A percentile compares a stretch with the other conserved stretches of the same genome.
Evolutionary conservation across 495 filamentous ascomycete species (phyloP).

Genomic region (Penicillium canariense): DNA sequence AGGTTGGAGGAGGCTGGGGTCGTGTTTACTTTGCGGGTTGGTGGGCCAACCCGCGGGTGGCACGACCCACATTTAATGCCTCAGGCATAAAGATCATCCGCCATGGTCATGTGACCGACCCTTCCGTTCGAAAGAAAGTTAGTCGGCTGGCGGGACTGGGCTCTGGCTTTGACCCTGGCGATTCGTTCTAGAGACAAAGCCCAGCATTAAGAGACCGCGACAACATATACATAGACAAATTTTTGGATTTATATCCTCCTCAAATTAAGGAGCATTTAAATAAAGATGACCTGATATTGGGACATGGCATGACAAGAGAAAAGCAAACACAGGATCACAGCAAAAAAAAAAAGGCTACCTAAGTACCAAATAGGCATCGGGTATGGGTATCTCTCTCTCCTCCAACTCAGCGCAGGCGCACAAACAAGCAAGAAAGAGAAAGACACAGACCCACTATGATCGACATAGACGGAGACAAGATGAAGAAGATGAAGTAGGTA

Average conservation of each 20-base stretch:
- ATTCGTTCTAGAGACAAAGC: no score
- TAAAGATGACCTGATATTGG: conserved; percentile 27
- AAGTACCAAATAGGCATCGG: background rate
- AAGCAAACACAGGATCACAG: conserved; percentile 18
- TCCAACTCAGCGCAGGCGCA: conserved; percentile 1
- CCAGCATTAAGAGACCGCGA: background rate
- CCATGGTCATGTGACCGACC: background rate
- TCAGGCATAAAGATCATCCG: background rate
- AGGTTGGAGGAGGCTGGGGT: conserved; percentile 48
- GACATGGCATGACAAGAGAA: conserved; percentile 26
- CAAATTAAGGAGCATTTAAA: background rate
- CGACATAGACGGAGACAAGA: background rate
- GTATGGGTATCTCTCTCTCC: conserved; percentile 3
- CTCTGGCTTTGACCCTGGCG: no score
- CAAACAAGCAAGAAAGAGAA: conserved; percentile 16
- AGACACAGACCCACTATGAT: conserved; percentile 1
- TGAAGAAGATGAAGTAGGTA: no score
- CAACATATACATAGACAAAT: background rate
- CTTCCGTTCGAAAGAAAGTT: no score
- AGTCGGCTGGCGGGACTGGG: no score
- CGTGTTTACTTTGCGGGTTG: conserved; percentile 32
- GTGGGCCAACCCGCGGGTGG: conserved; percentile 1
- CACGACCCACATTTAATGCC: background rate
- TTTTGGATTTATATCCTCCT: background rate
- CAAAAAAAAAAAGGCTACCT: background rate